These are phyloP conservation scores for Liquidambar formosana DNA, from an alignment of 164 flowering plant species.

Conservation along the genomic window DNA sequence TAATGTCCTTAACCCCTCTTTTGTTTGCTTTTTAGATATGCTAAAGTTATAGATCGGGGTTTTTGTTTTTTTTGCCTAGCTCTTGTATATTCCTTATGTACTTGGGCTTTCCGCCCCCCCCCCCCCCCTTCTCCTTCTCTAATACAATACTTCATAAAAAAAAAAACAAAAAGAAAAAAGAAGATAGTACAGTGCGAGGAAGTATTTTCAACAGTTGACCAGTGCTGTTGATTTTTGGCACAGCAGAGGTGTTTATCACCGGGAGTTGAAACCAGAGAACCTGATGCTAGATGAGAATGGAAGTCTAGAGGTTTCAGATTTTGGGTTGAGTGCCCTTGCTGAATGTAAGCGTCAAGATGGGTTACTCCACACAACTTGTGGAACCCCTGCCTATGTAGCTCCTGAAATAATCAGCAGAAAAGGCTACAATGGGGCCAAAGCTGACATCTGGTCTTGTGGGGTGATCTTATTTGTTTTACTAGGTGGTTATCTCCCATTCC, in stretches of 20 bases:
- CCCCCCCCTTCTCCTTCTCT: too few species aligned
- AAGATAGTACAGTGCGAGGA: conserved; percentile 41
- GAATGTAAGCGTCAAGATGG: conserved; percentile 45
- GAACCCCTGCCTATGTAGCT: too few species aligned
- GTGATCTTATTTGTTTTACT: conserved; percentile 50
- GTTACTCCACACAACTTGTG: conserved; percentile 12
- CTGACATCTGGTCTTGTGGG: conserved; percentile 56
- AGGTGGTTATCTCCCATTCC: conserved; percentile 58
- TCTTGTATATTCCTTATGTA: too few species aligned
- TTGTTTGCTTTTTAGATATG: too few species aligned
- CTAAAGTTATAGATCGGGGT: too few species aligned
- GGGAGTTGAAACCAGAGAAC: conserved; percentile 61
- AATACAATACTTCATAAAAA: too few species aligned
- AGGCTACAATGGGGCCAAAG: too few species aligned
- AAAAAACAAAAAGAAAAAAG: too few species aligned
- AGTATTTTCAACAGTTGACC: conserved; percentile 50
- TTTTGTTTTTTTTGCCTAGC: too few species aligned
- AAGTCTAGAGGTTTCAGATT: conserved; percentile 53
- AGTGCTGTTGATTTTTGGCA: conserved; percentile 53
- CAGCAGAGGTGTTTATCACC: conserved; percentile 56
- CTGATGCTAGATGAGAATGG: conserved; percentile 51
- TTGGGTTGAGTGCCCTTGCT: conserved; percentile 54
- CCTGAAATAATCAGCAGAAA: too few species aligned
- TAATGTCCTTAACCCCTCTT: too few species aligned
- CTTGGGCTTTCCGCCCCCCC: too few species aligned